Evolutionary conservation across 768 basidiomycete species (phyloP).

Genomic region (Cystofilobasidium ferigula): DNA sequence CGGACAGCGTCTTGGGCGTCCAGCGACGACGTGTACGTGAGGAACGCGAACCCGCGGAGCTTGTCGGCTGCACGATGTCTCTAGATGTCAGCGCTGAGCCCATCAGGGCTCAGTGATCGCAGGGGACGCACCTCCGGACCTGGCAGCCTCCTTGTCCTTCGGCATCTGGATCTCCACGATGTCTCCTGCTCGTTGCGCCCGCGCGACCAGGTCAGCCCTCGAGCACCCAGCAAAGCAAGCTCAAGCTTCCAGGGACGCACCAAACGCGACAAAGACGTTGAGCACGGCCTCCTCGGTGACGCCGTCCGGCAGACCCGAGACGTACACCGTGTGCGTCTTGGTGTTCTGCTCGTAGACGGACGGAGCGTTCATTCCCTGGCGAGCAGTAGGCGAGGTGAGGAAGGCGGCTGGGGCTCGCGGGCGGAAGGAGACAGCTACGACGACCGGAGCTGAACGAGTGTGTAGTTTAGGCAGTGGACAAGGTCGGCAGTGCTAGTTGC

Average conservation of each 20-base stretch:
- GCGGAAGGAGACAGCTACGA: no score
- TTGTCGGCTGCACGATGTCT: neutral
- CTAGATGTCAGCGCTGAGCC: neutral
- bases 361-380: neutral
- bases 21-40: slow-evolving; percentile 5
- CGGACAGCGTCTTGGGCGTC: slow-evolving; percentile 3
- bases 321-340: slow-evolving; percentile 25
- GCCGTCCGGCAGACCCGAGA: slow-evolving; percentile 15
- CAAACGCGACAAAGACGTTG: slow-evolving; percentile 22
- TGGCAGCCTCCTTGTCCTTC: neutral
- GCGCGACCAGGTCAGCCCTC: neutral
- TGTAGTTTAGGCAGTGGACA: no score
- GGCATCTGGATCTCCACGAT: slow-evolving; percentile 10
- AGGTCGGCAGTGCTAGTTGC: no score
- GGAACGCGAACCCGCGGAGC: slow-evolving; percentile 1
- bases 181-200: neutral
- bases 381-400: no score
- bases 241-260: neutral
- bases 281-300: slow-evolving; percentile 15
- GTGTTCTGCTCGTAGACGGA: slow-evolving; percentile 5
- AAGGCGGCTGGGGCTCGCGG: no score
- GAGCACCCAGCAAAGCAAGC: neutral
- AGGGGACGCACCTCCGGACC: neutral
- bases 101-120: neutral
- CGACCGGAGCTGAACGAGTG: no score